These are phyloP conservation scores for Suillus bovinus DNA, from an alignment of 768 basidiomycete genomes.

Conservation along the genomic window DNA sequence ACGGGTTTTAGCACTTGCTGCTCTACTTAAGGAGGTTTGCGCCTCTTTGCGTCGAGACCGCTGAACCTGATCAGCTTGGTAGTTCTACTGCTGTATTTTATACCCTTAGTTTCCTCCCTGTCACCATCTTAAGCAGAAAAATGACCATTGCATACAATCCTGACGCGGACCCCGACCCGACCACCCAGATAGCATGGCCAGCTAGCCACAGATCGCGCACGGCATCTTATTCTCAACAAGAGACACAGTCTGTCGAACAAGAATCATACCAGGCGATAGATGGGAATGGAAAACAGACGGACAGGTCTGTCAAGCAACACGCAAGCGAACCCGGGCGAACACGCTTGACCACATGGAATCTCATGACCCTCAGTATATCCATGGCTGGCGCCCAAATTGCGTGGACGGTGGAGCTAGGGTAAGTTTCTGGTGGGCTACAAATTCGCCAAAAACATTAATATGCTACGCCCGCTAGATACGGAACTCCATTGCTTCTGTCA, in stretches of 20 bases:
- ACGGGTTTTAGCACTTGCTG: background rate
- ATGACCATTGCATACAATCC: conserved; percentile 62
- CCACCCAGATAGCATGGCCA: conserved; percentile 80
- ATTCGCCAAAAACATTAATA: background rate
- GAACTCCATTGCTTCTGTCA: conserved; percentile 87
- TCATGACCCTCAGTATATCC: conserved; percentile 82
- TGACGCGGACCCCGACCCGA: conserved; percentile 70
- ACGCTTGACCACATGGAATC: conserved; percentile 57
- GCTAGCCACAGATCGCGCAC: conserved; percentile 35
- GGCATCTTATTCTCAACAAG: conserved; percentile 21
- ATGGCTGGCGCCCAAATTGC: conserved; percentile 95
- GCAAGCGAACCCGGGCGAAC: conserved; percentile 26
- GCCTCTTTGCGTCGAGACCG: conserved; percentile 1
- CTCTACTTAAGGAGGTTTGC: conserved; percentile 16
- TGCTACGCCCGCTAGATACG: conserved; percentile 59
- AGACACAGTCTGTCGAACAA: conserved; percentile 24
- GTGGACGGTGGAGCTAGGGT: conserved; percentile 97
- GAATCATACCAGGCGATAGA: conserved; percentile 33
- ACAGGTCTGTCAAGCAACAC: background rate
- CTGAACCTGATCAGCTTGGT: background rate
- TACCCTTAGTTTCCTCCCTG: conserved; percentile 7
- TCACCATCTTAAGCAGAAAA: conserved; percentile 14
- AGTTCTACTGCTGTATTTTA: conserved; percentile 7
- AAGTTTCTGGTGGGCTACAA: conserved; percentile 27
- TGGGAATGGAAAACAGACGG: conserved; percentile 27